Conservation (phyloP, 2,329 filamentous ascomycete genomes). For the Sordariomycetes sp. region DNA sequence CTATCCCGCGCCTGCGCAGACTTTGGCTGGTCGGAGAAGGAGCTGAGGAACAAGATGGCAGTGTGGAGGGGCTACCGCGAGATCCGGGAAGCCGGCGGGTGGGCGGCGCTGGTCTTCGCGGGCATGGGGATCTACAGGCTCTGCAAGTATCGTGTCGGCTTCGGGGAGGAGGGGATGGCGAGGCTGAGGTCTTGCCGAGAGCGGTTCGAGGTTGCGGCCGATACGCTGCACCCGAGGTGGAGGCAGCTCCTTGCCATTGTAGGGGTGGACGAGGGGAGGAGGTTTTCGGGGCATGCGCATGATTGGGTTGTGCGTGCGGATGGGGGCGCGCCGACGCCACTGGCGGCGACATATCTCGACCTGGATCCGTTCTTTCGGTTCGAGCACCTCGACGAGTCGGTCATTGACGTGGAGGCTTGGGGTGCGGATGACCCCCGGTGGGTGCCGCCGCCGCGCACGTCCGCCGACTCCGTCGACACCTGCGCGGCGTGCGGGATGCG, state of each 20-base stretch:
- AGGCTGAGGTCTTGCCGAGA: slow-evolving; percentile 27
- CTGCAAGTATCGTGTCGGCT: slow-evolving; percentile 44
- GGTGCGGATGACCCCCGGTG: slow-evolving; percentile 34
- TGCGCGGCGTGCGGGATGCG: slow-evolving; percentile 30
- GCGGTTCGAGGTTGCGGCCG: slow-evolving; percentile 37
- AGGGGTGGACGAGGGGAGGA: slow-evolving; percentile 21
- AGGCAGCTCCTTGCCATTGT: slow-evolving; percentile 32
- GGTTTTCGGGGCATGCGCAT: slow-evolving; percentile 32
- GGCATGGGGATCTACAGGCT: slow-evolving; percentile 45
- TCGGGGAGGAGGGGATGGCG: slow-evolving; percentile 11
- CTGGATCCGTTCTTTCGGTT: slow-evolving; percentile 32
- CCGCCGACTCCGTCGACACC: not conserved
- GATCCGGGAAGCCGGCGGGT: slow-evolving; percentile 42
- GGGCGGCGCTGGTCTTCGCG: slow-evolving; percentile 40
- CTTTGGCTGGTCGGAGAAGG: slow-evolving; percentile 43
- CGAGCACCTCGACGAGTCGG: slow-evolving; percentile 32
- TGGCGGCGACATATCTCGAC: slow-evolving; percentile 30
- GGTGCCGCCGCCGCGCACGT: slow-evolving; percentile 13
- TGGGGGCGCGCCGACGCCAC: slow-evolving; percentile 21
- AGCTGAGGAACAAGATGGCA: slow-evolving; percentile 33
- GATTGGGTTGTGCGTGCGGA: slow-evolving; percentile 35
- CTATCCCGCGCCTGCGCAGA: slow-evolving; percentile 38
- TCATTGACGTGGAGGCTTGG: slow-evolving; percentile 33
- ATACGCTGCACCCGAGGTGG: slow-evolving; percentile 40
- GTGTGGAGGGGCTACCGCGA: slow-evolving; percentile 46